Conservation (phyloP, 768 basidiomycete species). For the Boletus rufocinnamomeus region DNA sequence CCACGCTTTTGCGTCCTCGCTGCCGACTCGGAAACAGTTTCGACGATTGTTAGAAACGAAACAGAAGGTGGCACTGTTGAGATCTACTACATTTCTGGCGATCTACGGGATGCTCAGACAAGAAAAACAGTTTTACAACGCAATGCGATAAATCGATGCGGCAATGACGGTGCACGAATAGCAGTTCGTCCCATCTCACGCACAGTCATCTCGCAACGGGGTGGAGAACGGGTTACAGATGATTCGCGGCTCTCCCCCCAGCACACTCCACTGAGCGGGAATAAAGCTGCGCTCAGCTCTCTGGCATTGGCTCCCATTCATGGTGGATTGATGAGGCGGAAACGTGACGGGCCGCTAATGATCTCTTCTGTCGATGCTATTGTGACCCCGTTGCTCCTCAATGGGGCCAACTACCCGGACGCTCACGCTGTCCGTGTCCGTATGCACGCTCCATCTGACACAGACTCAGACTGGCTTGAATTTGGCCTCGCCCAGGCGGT, state of each 20-base stretch:
- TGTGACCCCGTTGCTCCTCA: constrained; percentile 51
- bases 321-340: constrained; percentile 39
- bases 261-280: constrained; percentile 25
- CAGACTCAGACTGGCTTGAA: constrained; percentile 73
- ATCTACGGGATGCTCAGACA: constrained; percentile 59
- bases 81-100: constrained; percentile 60
- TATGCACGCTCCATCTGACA: constrained; percentile 56
- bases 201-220: constrained; percentile 22
- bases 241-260: constrained; percentile 22
- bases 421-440: constrained; percentile 62
- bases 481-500: constrained; percentile 64
- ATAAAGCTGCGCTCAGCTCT: constrained; percentile 15
- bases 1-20: constrained; percentile 72
- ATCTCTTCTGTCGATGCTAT: constrained; percentile 58
- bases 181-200: constrained; percentile 46
- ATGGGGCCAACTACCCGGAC: constrained; percentile 33
- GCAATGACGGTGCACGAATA: constrained; percentile 62
- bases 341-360: constrained; percentile 57
- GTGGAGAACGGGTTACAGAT: constrained; percentile 25
- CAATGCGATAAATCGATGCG: constrained; percentile 59
- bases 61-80: constrained; percentile 54
- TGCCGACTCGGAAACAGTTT: constrained; percentile 61
- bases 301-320: constrained; percentile 19
- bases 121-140: constrained; percentile 64
- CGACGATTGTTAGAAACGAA: constrained; percentile 63